phyloP scores from a whole-genome alignment of 2,329 filamentous ascomycete species.

The Penicillium sp. region DNA sequence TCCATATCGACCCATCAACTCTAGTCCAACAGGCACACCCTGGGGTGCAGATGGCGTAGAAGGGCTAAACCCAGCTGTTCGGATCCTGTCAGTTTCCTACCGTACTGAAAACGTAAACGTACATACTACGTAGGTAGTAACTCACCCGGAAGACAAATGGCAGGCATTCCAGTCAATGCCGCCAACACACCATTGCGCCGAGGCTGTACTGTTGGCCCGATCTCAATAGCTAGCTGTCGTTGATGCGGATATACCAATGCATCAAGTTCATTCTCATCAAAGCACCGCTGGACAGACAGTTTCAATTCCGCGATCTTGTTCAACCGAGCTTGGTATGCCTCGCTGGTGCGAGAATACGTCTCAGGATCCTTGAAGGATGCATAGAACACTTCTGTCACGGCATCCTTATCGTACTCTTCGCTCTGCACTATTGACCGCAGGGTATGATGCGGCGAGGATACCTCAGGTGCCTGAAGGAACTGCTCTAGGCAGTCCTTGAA shows the following conservation, averaged over 20 bases:
- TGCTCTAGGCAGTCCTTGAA: constrained; percentile 53
- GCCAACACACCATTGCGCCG: constrained; percentile 57
- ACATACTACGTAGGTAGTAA: not conserved
- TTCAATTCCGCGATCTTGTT: constrained; percentile 52
- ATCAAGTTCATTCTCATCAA: constrained; percentile 49
- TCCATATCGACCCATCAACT: constrained; percentile 57
- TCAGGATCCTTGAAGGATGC: constrained; percentile 51
- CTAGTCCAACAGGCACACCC: constrained; percentile 62
- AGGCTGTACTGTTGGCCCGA: constrained; percentile 55
- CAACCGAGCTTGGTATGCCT: constrained; percentile 48
- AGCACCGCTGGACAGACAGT: constrained; percentile 48
- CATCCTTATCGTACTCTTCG: constrained; percentile 47
- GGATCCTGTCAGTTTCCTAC: constrained; percentile 12
- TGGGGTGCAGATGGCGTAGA: constrained; percentile 48
- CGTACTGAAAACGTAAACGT: not conserved
- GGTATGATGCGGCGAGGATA: constrained; percentile 27
- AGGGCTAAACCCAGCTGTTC: constrained; percentile 46
- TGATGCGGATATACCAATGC: constrained; percentile 63
- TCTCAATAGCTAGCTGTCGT: constrained; percentile 57
- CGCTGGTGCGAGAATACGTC: constrained; percentile 50
- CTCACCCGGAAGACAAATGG: constrained; percentile 43
- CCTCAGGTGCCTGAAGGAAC: constrained; percentile 48
- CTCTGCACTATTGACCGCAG: constrained; percentile 50
- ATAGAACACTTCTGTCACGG: constrained; percentile 57
- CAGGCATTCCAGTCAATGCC: constrained; percentile 51